A percentile compares a stretch with the other conserved stretches of the same genome.
These are phyloP conservation scores for Cladophialophora psammophila DNA, from an alignment of 2,329 filamentous ascomycete species.

Conservation along the genomic window DNA sequence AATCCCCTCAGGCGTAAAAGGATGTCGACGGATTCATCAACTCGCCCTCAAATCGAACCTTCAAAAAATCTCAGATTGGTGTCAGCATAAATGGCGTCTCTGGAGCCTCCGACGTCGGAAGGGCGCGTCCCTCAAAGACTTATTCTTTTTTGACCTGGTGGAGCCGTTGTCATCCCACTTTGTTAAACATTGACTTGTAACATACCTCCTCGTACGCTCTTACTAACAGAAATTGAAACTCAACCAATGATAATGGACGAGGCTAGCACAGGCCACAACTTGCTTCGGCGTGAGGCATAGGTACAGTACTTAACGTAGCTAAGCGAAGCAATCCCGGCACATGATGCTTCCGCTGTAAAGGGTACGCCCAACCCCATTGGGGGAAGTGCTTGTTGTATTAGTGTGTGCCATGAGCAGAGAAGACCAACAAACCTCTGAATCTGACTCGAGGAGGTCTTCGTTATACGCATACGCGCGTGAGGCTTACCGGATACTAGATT, in stretches of 20 bases:
- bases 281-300: neutral
- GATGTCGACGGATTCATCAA: neutral
- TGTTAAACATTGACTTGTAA: neutral
- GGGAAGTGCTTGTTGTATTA: neutral
- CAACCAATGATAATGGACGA: conserved; percentile 13
- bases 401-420: neutral
- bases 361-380: neutral
- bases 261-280: conserved; percentile 5
- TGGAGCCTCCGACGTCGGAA: neutral
- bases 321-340: neutral
- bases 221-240: conserved; percentile 15
- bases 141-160: neutral
- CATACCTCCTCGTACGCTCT: conserved; percentile 8
- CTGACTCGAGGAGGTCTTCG: too few relatives aligned
- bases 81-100: neutral
- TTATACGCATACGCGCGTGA: neutral
- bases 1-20: too few relatives aligned
- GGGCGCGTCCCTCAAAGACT: neutral
- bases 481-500: neutral
- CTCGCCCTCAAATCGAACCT: neutral
- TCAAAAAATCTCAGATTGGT: neutral
- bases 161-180: neutral
- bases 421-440: neutral
- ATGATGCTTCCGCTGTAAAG: neutral
- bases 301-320: neutral